Evolutionary conservation across 2,329 filamentous ascomycete genomes (phyloP).

Genomic region (Metarhizium anisopliae): DNA sequence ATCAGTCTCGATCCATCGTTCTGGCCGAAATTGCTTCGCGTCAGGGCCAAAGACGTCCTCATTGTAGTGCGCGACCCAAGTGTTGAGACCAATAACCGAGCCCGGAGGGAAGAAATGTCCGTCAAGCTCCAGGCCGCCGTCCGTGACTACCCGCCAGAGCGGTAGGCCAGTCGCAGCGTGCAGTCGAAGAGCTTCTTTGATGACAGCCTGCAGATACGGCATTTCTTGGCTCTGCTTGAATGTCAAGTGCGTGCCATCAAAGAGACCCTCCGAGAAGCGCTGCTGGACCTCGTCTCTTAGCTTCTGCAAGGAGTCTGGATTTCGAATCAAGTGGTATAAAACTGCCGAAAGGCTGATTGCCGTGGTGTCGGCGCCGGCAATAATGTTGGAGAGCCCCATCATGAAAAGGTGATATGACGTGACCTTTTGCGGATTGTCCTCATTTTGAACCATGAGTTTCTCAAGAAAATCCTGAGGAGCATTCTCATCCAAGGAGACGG

Average conservation of each 20-base stretch:
- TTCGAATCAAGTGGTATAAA: conserved; percentile 32
- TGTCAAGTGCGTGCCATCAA: conserved; percentile 10
- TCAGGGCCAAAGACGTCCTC: no score
- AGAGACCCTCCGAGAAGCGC: not conserved
- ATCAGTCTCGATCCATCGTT: conserved; percentile 28
- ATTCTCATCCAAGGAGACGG: no score
- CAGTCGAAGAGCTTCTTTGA: conserved; percentile 44
- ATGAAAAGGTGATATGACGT: conserved; percentile 8
- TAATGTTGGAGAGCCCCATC: conserved; percentile 22
- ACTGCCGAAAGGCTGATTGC: conserved; percentile 35
- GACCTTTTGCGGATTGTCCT: conserved; percentile 2
- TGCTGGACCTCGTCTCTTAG: conserved; percentile 15
- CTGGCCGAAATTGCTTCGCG: conserved; percentile 6
- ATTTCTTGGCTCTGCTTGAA: conserved; percentile 34
- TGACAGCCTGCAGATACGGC: conserved; percentile 44
- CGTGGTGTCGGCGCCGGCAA: conserved; percentile 35
- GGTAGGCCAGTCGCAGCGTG: conserved; percentile 36
- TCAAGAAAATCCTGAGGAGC: no score
- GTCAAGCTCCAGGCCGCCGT: no score
- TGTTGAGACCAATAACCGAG: no score
- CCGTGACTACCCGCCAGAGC: no score
- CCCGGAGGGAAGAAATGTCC: no score
- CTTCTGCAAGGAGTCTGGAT: not conserved
- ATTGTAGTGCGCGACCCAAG: no score
- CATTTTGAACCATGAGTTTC: no score